A percentile compares a stretch with the other conserved stretches of the same genome.
phyloP scores from a whole-genome alignment of 2,329 filamentous ascomycete species.

The Pseudocercospora vitis region DNA sequence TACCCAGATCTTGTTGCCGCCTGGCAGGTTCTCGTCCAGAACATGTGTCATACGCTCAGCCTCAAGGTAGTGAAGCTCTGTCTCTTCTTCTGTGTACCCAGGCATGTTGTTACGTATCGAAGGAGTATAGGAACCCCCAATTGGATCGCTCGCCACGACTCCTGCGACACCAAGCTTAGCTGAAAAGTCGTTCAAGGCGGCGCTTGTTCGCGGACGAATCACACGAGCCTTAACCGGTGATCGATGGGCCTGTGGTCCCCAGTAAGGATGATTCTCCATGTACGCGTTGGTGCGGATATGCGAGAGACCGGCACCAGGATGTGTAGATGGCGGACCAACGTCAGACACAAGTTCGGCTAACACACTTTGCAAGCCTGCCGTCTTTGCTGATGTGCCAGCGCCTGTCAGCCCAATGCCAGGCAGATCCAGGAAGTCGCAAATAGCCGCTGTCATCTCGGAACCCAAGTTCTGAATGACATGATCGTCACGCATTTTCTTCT shows the following conservation, averaged over 20 bases:
- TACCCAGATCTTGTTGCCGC: slow-evolving; percentile 56
- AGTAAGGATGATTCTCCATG: slow-evolving; percentile 59
- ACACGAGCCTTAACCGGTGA: slow-evolving; percentile 60
- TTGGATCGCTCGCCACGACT: slow-evolving; percentile 39
- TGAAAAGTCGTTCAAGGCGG: slow-evolving; percentile 36
- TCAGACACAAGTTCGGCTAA: slow-evolving; percentile 16
- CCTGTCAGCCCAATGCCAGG: slow-evolving; percentile 19
- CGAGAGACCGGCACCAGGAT: slow-evolving; percentile 64
- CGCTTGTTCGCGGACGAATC: slow-evolving; percentile 48
- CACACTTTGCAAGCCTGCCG: slow-evolving; percentile 26
- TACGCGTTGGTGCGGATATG: slow-evolving; percentile 59
- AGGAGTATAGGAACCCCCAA: slow-evolving; percentile 6
- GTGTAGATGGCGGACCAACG: slow-evolving; percentile 59
- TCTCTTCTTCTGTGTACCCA: slow-evolving; percentile 21
- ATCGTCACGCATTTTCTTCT: slow-evolving; percentile 46
- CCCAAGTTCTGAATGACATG: slow-evolving; percentile 50
- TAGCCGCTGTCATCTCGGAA: slow-evolving; percentile 53
- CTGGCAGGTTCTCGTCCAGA: slow-evolving; percentile 47
- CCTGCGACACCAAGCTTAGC: slow-evolving; percentile 48
- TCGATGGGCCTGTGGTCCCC: slow-evolving; percentile 57
- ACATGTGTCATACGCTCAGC: slow-evolving; percentile 42
- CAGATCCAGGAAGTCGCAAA: slow-evolving; percentile 59
- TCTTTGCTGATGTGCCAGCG: slow-evolving; percentile 9
- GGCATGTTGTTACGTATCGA: background rate
- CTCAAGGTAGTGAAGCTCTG: slow-evolving; percentile 41